phyloP scores from a whole-genome alignment of 257 asterid genomes.

The Capsicum pubescens region DNA sequence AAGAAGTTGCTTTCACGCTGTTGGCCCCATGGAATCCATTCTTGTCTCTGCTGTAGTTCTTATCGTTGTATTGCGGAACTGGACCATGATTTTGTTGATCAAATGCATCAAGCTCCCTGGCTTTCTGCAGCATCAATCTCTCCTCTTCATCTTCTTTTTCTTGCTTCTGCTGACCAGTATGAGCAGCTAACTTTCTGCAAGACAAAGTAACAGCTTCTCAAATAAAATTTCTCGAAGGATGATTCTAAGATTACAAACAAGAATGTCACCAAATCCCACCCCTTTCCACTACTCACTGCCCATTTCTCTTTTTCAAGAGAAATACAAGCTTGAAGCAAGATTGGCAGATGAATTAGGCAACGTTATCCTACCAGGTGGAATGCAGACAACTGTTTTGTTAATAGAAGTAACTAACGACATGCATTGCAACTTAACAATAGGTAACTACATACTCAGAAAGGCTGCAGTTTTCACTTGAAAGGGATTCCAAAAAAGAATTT shows the following conservation, averaged over 20 bases:
- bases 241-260: neutral
- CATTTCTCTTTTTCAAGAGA: neutral
- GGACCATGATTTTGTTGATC: slow-evolving; percentile 97
- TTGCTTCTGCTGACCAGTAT: slow-evolving; percentile 66
- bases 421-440: neutral
- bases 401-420: neutral
- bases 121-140: slow-evolving; percentile 61
- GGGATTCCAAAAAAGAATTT: neutral
- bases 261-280: neutral
- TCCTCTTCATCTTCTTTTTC: slow-evolving; percentile 81
- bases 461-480: neutral
- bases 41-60: slow-evolving; percentile 67
- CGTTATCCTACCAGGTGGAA: neutral
- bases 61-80: slow-evolving; percentile 77
- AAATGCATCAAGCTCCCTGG: slow-evolving; percentile 81
- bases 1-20: slow-evolving; percentile 87
- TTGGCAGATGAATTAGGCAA: neutral
- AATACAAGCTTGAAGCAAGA: neutral
- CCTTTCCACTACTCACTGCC: neutral
- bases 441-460: neutral
- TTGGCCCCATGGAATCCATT: slow-evolving; percentile 94
- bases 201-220: neutral
- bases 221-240: neutral
- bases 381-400: neutral
- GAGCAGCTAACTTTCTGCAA: slow-evolving; percentile 72